Conservation (phyloP, 2,329 filamentous ascomycete genomes). For the Microcyclospora pomicola region DNA sequence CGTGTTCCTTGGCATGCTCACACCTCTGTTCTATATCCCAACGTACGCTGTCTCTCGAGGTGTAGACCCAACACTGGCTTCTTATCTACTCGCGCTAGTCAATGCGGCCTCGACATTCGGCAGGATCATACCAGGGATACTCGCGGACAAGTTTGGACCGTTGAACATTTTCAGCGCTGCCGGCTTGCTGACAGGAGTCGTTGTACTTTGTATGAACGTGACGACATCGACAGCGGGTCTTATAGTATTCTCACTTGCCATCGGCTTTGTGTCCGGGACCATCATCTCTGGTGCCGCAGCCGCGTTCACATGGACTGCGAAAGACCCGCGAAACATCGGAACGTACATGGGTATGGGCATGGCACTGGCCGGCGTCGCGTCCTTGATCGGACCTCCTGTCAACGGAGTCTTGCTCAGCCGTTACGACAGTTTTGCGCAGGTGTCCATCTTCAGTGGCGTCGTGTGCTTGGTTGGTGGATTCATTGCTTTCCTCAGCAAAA, state of each 20-base stretch:
- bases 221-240: background rate
- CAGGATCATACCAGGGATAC: conserved; percentile 26
- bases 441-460: background rate
- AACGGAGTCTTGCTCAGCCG: background rate
- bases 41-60: conserved; percentile 21
- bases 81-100: conserved; percentile 25
- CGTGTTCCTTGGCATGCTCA: conserved; percentile 14
- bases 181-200: conserved; percentile 22
- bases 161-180: conserved; percentile 29
- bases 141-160: conserved; percentile 27
- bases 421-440: background rate
- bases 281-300: conserved; percentile 1
- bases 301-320: background rate
- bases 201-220: conserved; percentile 18
- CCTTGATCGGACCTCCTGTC: background rate
- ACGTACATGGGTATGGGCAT: conserved; percentile 1
- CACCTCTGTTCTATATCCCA: conserved; percentile 27
- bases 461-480: background rate
- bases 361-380: background rate
- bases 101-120: conserved; percentile 30
- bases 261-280: background rate
- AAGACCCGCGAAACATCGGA: background rate
- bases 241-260: background rate
- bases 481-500: background rate
- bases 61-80: conserved; percentile 11